phyloP scores from a whole-genome alignment of 345 rosid genomes.

The Viola odorata region DNA sequence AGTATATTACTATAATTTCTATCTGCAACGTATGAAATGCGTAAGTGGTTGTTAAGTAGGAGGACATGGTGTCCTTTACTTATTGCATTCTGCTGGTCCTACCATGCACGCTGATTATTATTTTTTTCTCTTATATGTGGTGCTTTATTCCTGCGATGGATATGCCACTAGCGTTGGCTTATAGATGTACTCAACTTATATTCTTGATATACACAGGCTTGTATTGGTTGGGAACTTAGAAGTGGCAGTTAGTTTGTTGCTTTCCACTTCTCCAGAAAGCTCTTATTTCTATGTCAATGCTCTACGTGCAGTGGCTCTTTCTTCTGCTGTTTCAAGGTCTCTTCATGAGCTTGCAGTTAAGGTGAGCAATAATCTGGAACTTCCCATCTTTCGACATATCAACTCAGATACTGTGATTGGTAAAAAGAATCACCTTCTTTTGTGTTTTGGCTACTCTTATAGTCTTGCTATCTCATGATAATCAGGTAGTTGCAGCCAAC shows the following conservation, averaged over 20 bases:
- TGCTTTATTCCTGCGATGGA: background rate
- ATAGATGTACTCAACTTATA: constrained; percentile 1
- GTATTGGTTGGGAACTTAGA: constrained; percentile 89
- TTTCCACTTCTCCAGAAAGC: constrained; percentile 86
- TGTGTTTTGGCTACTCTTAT: background rate
- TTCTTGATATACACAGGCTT: constrained; percentile 50
- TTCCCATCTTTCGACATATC: background rate
- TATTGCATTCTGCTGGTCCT: no score
- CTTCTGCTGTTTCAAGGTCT: constrained; percentile 93
- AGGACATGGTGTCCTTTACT: no score
- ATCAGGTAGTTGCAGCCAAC: constrained; percentile 94
- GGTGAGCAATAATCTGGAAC: constrained; percentile 34
- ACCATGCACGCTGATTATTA: no score
- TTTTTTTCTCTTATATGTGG: no score
- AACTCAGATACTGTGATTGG: constrained; percentile 1
- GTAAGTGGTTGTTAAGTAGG: no score
- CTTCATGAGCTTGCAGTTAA: constrained; percentile 95
- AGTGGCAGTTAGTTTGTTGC: constrained; percentile 91
- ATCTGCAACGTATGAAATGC: no score
- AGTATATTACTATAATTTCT: no score
- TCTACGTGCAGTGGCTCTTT: constrained; percentile 92
- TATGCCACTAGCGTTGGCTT: constrained; percentile 11
- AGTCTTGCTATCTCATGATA: constrained; percentile 10
- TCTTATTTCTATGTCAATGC: constrained; percentile 89
- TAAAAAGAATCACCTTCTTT: background rate